phyloP scores from a whole-genome alignment of 2,329 filamentous ascomycete species.

The Fusarium compactum region DNA sequence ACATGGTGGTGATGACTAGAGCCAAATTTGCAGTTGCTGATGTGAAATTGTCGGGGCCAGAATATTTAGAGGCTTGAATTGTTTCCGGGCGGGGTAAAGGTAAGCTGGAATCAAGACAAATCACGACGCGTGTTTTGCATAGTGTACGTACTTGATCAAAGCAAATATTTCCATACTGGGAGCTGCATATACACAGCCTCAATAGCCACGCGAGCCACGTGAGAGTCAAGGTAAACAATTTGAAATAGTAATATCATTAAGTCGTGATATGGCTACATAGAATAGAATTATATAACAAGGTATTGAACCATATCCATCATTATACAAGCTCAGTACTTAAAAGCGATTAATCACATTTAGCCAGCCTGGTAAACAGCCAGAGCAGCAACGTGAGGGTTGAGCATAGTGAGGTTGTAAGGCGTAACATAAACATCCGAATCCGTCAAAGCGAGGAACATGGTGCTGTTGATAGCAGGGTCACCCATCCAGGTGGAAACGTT shows the following conservation, averaged over 20 bases:
- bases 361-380: constrained; percentile 83
- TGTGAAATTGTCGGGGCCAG: too few relatives aligned
- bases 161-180: too few relatives aligned
- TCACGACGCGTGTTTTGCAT: too few relatives aligned
- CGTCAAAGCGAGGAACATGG: constrained; percentile 83
- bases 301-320: not conserved
- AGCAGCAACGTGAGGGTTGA: constrained; percentile 83
- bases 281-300: not conserved
- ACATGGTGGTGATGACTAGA: too few relatives aligned
- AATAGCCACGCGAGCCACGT: too few relatives aligned
- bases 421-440: constrained; percentile 76
- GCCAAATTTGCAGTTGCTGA: too few relatives aligned
- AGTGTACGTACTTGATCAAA: too few relatives aligned
- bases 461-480: constrained; percentile 79
- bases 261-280: not conserved
- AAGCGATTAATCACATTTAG: constrained; percentile 53
- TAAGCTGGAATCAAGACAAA: too few relatives aligned
- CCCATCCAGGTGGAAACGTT: constrained; percentile 74
- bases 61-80: too few relatives aligned
- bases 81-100: too few relatives aligned
- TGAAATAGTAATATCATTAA: not conserved
- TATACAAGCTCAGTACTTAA: not conserved
- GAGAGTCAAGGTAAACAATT: not conserved
- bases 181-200: too few relatives aligned
- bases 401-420: constrained; percentile 78